Evolutionary conservation across 768 basidiomycete genomes (phyloP), one percentile per base, ranked within the genome.

Genomic region (Termitomyces sp.): DNA sequence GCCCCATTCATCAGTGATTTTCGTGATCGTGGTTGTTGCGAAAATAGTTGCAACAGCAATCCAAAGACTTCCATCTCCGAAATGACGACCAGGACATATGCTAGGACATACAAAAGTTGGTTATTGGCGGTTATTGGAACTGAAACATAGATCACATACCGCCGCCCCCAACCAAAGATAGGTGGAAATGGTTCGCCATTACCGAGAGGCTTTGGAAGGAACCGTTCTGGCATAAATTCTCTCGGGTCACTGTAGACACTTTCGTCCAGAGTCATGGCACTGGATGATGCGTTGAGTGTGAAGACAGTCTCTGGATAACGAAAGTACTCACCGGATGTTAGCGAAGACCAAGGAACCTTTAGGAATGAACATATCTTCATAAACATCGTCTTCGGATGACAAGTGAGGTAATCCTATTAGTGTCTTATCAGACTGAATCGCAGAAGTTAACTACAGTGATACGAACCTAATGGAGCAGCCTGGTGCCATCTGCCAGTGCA

Each of bases 111-210:
- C 13, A 3, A 22, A 28, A 24, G 8, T 32, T 55, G 22, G 24
- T 36, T 20, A 22, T 2, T 13, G 45, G 4, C 11, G n/a, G 15
- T 56, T 35, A 20, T 16, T 8, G 24, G 42, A 24, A 20, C 22
- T 51, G 32, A 28, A n/a, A 35, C 11, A 16, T 2, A n/a, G 22
- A 28, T 12, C 42, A 39, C 62, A 2, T 56, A 74, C 71, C 74
- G 66, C 42, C 75, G 63, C 12, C 78, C 77, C 56, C 73, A 78
- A 3, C 76, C 78, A 59, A 75, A 79, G 1, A 69, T 69, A 33
- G 65, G 61, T 36, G 64, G 60, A 20, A 42, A 49, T 1, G 66
- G 69, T 52, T 71, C 69, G 5, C 63, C 65, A 18, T 48, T 53
- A 2, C 68, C 69, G 5, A 40, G 58, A 22, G 66, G 63, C 51